Evolutionary conservation across 2,329 filamentous ascomycete genomes (phyloP), one percentile per base, ranked within the genome.

Genomic region (Monosporascus cannonballus): DNA sequence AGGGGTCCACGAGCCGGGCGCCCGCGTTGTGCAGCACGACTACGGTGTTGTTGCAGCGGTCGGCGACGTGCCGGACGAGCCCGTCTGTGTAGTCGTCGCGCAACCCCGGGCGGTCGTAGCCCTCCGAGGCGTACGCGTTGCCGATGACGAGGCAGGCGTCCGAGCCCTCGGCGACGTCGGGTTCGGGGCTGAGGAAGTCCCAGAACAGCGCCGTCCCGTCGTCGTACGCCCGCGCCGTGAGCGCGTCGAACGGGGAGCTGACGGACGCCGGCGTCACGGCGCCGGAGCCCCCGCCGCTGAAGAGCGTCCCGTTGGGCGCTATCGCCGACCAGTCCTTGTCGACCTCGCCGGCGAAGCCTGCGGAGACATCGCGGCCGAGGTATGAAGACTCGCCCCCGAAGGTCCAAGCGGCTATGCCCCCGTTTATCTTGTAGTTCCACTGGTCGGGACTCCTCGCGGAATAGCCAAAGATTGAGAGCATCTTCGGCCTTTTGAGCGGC

Each of bases 51-150:
- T 72, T 74, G 66, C 83, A 87, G 22, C 73, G 71, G 7, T 72
- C 68, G 0, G 85, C 84, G 1, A 87, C 81, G 46, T 78, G 75
- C 1, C 68, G 69, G 44, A 87, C 75, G 0, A 87, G 69, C 0
- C 66, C 68, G 56, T 87, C 83, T 1, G 80, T 84, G 50, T 81
- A 82, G 54, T 86, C 85, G 64, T 93, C 89, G 30, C 77, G 76
- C 41, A 89, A 72, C 7, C 75, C 76, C 0, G 80, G 73, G 47
- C 83, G 76, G 54, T 89, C 78, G 57, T 78, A 86, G 1, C 86
- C 87, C 69, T 96, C 90, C 1, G 86, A 84, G 1, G 86, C 82
- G 67, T 86, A 89, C 7, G 76, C 79, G 62, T 87, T 87, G 59
- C 82, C 79, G 58, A 87, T 81, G 0, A 86, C 81, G 2, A 87